phyloP scores from a whole-genome alignment of 176 grass and related monocot genomes.

The Phragmites australis region DNA sequence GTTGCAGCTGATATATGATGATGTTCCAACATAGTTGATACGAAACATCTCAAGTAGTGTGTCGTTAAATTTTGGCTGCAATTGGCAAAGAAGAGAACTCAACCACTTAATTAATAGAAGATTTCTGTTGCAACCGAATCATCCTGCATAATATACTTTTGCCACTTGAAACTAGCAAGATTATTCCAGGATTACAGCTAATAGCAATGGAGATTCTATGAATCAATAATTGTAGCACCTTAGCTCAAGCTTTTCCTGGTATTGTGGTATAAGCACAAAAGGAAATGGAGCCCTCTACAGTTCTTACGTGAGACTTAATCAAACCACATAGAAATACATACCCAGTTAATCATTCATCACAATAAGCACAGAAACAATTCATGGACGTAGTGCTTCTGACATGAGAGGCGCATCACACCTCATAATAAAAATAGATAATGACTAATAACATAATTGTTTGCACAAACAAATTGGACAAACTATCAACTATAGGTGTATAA shows the following conservation, averaged over 20 bases:
- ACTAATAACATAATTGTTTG: not conserved
- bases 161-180: not conserved
- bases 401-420: not conserved
- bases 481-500: not conserved
- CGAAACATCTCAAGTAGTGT: conserved; percentile 80
- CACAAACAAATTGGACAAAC: not conserved
- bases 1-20: conserved; percentile 75
- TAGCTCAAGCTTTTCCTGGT: not conserved
- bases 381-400: not conserved
- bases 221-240: not conserved
- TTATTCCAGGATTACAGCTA: not conserved
- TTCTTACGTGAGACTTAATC: not conserved
- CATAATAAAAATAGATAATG: conserved; percentile 6
- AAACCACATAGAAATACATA: not conserved
- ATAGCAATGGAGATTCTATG: not conserved
- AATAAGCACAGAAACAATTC: not conserved
- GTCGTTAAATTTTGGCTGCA: conserved; percentile 79
- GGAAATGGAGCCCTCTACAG: not conserved
- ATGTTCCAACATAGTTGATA: conserved; percentile 70
- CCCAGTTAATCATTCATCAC: not conserved
- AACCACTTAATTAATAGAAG: not conserved
- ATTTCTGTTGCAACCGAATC: not conserved
- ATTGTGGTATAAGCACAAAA: not conserved
- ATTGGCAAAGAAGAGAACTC: conserved; percentile 28
- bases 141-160: not conserved